Evolutionary conservation across 2,329 filamentous ascomycete species (phyloP).

Genomic region (Karstenula rhodostoma): DNA sequence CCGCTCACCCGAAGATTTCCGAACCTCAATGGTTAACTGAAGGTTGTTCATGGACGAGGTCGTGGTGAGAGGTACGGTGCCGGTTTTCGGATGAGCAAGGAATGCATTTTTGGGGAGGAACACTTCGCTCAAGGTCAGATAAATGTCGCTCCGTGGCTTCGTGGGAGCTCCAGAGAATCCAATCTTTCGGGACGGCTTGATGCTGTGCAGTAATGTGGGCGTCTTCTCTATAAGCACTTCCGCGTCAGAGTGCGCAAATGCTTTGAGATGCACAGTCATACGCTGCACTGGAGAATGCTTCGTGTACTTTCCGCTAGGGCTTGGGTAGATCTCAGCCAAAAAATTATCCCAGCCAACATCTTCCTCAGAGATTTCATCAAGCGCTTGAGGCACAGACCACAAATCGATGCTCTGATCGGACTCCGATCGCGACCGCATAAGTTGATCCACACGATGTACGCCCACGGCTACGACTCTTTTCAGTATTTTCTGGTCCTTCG

Average conservation of each 20-base stretch:
- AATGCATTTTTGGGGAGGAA: slow-evolving; percentile 73
- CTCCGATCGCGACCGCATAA: slow-evolving; percentile 76
- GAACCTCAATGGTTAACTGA: slow-evolving; percentile 88
- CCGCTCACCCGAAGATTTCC: slow-evolving; percentile 77
- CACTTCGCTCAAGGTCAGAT: slow-evolving; percentile 83
- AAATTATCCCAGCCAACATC: slow-evolving; percentile 76
- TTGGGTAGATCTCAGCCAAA: slow-evolving; percentile 70
- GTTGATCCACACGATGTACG: slow-evolving; percentile 75
- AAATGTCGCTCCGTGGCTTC: slow-evolving; percentile 91
- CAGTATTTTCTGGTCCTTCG: slow-evolving; percentile 60
- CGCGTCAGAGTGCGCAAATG: slow-evolving; percentile 79
- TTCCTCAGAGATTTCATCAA: slow-evolving; percentile 53
- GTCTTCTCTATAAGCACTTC: slow-evolving; percentile 84
- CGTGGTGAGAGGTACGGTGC: slow-evolving; percentile 77
- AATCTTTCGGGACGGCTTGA: slow-evolving; percentile 84
- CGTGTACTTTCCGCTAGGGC: slow-evolving; percentile 75
- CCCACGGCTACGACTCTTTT: slow-evolving; percentile 79
- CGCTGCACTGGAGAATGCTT: slow-evolving; percentile 77
- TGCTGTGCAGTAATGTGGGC: slow-evolving; percentile 83
- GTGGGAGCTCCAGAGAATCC: slow-evolving; percentile 93
- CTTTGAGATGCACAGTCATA: slow-evolving; percentile 79
- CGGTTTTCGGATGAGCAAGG: slow-evolving; percentile 75
- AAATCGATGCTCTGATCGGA: slow-evolving; percentile 78
- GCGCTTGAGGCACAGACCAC: slow-evolving; percentile 68
- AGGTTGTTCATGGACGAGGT: slow-evolving; percentile 74